phyloP scores from a whole-genome alignment of 495 filamentous ascomycete species.

The Paragyromitra xinjiangensis region DNA sequence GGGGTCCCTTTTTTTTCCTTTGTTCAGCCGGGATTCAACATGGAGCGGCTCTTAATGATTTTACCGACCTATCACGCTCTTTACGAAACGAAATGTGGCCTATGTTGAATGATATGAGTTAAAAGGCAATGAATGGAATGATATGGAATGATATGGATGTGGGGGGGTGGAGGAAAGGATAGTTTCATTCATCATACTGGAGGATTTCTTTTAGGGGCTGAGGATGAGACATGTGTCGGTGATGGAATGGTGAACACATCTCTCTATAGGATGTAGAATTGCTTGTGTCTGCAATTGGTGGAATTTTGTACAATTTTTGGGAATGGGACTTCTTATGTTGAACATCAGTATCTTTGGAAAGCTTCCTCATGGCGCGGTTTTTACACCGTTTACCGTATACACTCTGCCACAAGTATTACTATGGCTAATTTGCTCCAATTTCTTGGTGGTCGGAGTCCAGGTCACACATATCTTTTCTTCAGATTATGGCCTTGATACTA shows the following conservation, averaged over 20 bases:
- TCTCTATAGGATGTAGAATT: no score
- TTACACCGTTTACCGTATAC: neutral
- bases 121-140: neutral
- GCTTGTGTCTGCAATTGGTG: neutral
- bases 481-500: no score
- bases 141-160: neutral
- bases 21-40: conserved; percentile 8
- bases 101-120: neutral
- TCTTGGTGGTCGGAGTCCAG: no score
- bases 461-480: no score
- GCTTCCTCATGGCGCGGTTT: neutral
- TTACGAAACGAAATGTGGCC: conserved; percentile 17
- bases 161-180: neutral
- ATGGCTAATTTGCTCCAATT: no score
- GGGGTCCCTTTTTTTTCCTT: conserved; percentile 4
- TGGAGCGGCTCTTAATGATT: conserved; percentile 28
- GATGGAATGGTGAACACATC: neutral
- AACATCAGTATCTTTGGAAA: neutral
- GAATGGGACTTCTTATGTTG: neutral
- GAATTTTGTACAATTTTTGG: neutral
- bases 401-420: neutral
- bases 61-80: conserved; percentile 40
- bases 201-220: neutral
- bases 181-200: neutral
- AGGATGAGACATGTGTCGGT: neutral